phyloP scores from a whole-genome alignment of 2,329 filamentous ascomycete species.

The Dactylellina sp. region DNA sequence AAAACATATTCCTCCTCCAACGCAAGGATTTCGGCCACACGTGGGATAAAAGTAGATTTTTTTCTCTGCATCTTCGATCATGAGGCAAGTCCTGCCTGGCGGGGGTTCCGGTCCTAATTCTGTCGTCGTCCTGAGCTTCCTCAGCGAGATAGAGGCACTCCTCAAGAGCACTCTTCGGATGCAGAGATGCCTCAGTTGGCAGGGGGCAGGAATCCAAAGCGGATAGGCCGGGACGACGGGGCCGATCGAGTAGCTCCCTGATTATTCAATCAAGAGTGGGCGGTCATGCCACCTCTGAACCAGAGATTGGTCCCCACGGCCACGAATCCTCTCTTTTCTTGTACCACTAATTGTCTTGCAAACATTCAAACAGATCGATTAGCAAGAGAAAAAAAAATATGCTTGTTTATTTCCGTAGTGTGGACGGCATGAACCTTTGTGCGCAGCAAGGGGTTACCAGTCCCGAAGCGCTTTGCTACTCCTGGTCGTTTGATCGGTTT shows the following conservation, averaged over 20 bases:
- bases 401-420: slow-evolving; percentile 1
- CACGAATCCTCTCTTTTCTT: background rate
- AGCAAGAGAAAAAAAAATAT: background rate
- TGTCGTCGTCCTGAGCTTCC: slow-evolving; percentile 19
- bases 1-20: slow-evolving; percentile 20
- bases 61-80: slow-evolving; percentile 1
- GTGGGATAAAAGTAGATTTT: slow-evolving; percentile 11
- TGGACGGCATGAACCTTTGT: background rate
- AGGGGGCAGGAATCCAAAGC: slow-evolving; percentile 7
- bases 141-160: slow-evolving; percentile 32
- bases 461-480: slow-evolving; percentile 38
- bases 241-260: slow-evolving; percentile 16
- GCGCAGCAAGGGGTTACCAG: slow-evolving; percentile 15
- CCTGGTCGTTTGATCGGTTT: slow-evolving; percentile 33
- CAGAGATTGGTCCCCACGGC: background rate
- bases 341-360: too few species aligned
- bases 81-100: slow-evolving; percentile 34
- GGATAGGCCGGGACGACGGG: slow-evolving; percentile 51
- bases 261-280: background rate
- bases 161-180: background rate
- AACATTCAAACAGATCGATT: background rate
- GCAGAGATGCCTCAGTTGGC: slow-evolving; percentile 8
- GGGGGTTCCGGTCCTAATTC: background rate
- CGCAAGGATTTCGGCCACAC: slow-evolving; percentile 26
- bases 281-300: background rate